Evolutionary conservation across 129 eudicot species (phyloP).

Genomic region (Apium graveolens): DNA sequence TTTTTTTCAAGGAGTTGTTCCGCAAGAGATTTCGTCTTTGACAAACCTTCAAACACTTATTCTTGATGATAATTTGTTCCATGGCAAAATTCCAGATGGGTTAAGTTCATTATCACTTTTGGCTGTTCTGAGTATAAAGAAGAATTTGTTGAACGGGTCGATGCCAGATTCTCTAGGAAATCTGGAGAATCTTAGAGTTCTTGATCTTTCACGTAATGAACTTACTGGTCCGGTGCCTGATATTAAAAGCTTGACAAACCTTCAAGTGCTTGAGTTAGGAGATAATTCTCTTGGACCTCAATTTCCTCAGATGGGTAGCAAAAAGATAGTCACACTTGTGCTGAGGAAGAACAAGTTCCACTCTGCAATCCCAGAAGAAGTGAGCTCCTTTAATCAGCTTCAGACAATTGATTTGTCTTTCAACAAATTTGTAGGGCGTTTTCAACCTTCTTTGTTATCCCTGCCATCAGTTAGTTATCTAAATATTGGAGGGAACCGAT

Average conservation of each 20-base stretch:
- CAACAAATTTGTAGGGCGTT: conserved; percentile 48
- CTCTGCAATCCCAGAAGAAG: conserved; percentile 28
- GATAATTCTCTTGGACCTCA: conserved; percentile 60
- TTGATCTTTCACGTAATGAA: conserved; percentile 41
- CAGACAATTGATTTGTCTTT: conserved; percentile 52
- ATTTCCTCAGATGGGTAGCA: conserved; percentile 41
- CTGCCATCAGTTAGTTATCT: conserved; percentile 49
- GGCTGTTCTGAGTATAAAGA: conserved; percentile 54
- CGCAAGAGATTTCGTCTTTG: conserved; percentile 38
- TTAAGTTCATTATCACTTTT: conserved; percentile 30
- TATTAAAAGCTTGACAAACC: conserved; percentile 47
- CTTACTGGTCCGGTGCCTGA: conserved; percentile 60
- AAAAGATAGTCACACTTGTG: conserved; percentile 37
- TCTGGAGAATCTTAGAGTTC: conserved; percentile 33
- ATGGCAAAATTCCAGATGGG: conserved; percentile 57
- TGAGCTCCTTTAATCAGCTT: conserved; percentile 45
- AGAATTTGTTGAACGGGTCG: conserved; percentile 52
- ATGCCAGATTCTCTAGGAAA: conserved; percentile 46
- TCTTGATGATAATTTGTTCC: conserved; percentile 54
- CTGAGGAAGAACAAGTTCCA: conserved; percentile 43
- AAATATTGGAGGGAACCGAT: conserved; percentile 52
- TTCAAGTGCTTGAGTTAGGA: conserved; percentile 56
- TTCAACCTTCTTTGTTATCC: conserved; percentile 41
- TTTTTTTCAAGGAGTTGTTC: conserved; percentile 39
- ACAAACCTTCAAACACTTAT: conserved; percentile 56